Conservation (phyloP, 257 asterid species). For the Penstemon newberryi region DNA sequence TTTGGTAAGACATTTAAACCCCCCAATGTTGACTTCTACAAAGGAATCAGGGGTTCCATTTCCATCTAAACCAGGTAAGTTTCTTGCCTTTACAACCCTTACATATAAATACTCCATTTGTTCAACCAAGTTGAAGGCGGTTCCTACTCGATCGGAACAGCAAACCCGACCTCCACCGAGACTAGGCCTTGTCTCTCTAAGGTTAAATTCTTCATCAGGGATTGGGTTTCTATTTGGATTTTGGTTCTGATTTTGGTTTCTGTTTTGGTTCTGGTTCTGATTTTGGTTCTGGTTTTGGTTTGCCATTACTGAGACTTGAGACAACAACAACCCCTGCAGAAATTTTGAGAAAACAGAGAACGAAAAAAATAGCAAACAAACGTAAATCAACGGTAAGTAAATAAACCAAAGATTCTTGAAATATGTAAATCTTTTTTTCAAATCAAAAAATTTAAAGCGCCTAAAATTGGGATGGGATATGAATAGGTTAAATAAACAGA, state of each 20-base stretch:
- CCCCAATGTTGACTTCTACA: slow-evolving; percentile 74
- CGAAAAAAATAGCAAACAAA: not conserved
- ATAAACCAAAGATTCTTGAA: slow-evolving; percentile 14
- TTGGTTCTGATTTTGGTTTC: slow-evolving; percentile 28
- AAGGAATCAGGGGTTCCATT: slow-evolving; percentile 49
- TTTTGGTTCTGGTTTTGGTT: slow-evolving; percentile 36
- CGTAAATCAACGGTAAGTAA: not conserved
- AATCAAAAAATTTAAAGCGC: slow-evolving; percentile 31
- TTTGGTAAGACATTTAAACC: slow-evolving; percentile 51
- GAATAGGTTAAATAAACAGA: slow-evolving; percentile 31
- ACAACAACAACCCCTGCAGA: slow-evolving; percentile 20
- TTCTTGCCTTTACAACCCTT: slow-evolving; percentile 71
- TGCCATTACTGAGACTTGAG: slow-evolving; percentile 29
- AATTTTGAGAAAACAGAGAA: not conserved
- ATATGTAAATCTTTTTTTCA: slow-evolving; percentile 18
- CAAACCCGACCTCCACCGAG: slow-evolving; percentile 80
- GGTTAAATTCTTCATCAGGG: slow-evolving; percentile 53
- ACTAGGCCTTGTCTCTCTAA: slow-evolving; percentile 75
- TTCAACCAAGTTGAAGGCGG: slow-evolving; percentile 85
- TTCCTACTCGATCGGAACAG: slow-evolving; percentile 57
- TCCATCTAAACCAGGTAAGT: slow-evolving; percentile 43
- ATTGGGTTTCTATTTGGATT: slow-evolving; percentile 10
- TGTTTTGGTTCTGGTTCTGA: slow-evolving; percentile 32
- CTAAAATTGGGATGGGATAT: slow-evolving; percentile 32
- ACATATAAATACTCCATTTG: slow-evolving; percentile 77